Base-by-base conservation (phyloP, 2,329 filamentous ascomycete species). In the Pyricularia sp. region DNA sequence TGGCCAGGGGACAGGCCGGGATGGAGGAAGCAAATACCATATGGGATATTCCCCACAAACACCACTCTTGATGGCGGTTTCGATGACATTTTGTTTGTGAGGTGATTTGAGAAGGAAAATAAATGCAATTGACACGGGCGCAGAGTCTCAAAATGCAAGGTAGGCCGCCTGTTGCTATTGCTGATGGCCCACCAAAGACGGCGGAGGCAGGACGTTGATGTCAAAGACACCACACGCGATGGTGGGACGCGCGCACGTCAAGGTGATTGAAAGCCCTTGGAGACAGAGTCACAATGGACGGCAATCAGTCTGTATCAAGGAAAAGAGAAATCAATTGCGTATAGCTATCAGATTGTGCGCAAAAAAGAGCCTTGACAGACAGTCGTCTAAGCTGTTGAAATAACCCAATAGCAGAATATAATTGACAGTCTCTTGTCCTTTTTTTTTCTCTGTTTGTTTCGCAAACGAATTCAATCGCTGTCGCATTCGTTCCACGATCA, bases 11-110 rank as follows among this genome's bases (percentile, higher is more conserved):
- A 26, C 19, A 68, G 31, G 31, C 12, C 35, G 12, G 40, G 49
- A 59, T 5, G n/a, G 53, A 24, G 28, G 4, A 64, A 31, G n/a
- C 10, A 49, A 8, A 69, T 77, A 88, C 88, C 89, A 76, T 92
- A 93, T n/a, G 88, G 87, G 70, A 91, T 92, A 72, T 93, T 93
- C 69, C 90, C 90, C 66, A 93, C 89, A 74, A 94, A 94, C 67
- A 93, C 88, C 31, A 92, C 88, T 67, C 88, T 85, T 19, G 89
- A 90, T 13, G 86, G 88, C 73, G 87, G 88, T 77, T 91, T 90
- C 71, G 83, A 84, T 74, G 82, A 90, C 88, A 84, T 91, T 74
- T 70, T 82, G 79, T 44, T 26, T 53, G 57, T 24, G 26, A 26
- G 4, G 26, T 26, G 26, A 26, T 5, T 53, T 28, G 40, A 31